Conservation (phyloP, 2,329 filamentous ascomycete genomes). For the Esteya vermicola region DNA sequence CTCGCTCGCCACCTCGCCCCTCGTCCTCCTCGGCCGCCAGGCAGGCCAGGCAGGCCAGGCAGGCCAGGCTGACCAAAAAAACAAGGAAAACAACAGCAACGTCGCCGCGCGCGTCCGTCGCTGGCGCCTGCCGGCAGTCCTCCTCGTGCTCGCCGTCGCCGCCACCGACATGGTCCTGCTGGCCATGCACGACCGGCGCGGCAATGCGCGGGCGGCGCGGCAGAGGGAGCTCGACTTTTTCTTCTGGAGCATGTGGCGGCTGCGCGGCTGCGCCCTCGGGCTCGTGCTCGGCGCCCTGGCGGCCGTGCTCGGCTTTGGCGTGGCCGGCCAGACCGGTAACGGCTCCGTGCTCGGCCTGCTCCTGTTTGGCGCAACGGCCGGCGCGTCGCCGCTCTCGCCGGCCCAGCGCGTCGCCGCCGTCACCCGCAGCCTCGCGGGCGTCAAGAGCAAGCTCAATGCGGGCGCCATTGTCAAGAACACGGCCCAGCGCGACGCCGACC, state of each 20-base stretch:
- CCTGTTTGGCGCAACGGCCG: conserved; percentile 40
- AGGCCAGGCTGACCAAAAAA: no score
- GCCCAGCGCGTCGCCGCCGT: conserved; percentile 52
- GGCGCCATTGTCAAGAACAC: conserved; percentile 70
- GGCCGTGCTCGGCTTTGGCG: conserved; percentile 56
- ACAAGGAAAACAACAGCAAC: conserved; percentile 5
- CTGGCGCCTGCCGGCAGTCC: conserved; percentile 59
- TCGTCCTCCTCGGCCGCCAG: conserved; percentile 42
- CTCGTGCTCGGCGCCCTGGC: conserved; percentile 50
- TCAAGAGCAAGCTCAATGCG: conserved; percentile 55
- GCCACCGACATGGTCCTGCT: conserved; percentile 53
- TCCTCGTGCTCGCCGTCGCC: conserved; percentile 44
- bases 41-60: conserved; percentile 28
- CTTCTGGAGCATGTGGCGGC: conserved; percentile 53
- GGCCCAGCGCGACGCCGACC: conserved; percentile 53
- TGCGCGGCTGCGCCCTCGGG: conserved; percentile 51
- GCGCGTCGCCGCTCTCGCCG: conserved; percentile 35
- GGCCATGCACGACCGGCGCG: conserved; percentile 48
- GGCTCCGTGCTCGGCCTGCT: conserved; percentile 4
- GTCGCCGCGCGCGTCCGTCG: conserved; percentile 3
- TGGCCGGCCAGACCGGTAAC: conserved; percentile 49
- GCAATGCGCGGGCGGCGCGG: conserved; percentile 47
- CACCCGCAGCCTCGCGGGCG: conserved; percentile 40
- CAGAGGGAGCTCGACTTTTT: conserved; percentile 53
- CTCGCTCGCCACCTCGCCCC: conserved; percentile 55